These are phyloP conservation scores for Pichia sp. DNA, from an alignment of 1,139 yeast genomes.

Conservation along the genomic window DNA sequence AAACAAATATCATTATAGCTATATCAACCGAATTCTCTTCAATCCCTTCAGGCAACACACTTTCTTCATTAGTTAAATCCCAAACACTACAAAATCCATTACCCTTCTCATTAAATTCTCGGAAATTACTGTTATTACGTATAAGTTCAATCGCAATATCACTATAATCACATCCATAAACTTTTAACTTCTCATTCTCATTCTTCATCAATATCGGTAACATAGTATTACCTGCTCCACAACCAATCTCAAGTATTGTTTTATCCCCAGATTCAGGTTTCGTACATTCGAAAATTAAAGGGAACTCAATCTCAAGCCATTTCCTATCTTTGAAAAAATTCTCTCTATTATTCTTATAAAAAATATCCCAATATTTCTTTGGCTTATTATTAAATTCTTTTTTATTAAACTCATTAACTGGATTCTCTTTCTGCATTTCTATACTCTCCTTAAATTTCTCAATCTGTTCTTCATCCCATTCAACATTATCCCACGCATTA, in stretches of 20 bases:
- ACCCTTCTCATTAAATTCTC: constrained; percentile 25
- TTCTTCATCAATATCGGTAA: constrained; percentile 83
- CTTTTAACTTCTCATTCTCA: constrained; percentile 63
- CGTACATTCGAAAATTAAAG: constrained; percentile 72
- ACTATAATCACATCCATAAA: constrained; percentile 87
- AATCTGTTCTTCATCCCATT: constrained; percentile 91
- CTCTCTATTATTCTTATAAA: constrained; percentile 82
- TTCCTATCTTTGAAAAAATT: constrained; percentile 94
- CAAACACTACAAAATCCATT: constrained; percentile 81
- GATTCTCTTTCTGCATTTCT: constrained; percentile 65
- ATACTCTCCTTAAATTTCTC: constrained; percentile 69
- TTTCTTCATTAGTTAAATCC: constrained; percentile 83
- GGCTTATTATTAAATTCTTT: constrained; percentile 74
- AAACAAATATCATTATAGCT: constrained; percentile 88
- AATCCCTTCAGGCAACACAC: constrained; percentile 73
- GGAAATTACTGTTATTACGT: constrained; percentile 52
- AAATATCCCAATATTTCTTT: constrained; percentile 91
- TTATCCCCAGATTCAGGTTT: constrained; percentile 59
- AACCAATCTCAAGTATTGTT: constrained; percentile 85
- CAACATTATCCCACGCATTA: constrained; percentile 98
- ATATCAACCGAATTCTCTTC: constrained; percentile 80
- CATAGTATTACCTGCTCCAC: constrained; percentile 97
- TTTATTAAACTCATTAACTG: constrained; percentile 84
- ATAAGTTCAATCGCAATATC: constrained; percentile 87
- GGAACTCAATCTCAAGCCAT: constrained; percentile 94